Evolutionary conservation across 2,329 filamentous ascomycete species (phyloP), one percentile per base, ranked within the genome.

Genomic region (Hypoxylon sp.): DNA sequence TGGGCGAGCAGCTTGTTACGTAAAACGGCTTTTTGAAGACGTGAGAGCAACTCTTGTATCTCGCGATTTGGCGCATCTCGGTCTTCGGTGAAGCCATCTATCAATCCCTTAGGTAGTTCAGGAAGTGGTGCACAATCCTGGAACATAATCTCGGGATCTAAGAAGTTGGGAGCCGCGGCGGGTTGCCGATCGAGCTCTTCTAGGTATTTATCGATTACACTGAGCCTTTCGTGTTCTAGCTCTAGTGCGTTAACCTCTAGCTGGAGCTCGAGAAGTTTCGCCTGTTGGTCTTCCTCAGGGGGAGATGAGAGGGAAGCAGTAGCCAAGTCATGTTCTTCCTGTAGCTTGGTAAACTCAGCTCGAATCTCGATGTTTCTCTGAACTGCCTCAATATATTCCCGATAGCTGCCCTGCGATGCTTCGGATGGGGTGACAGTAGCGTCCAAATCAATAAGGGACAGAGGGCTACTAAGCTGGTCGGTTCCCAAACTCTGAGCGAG

Each of bases 11-110:
- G 77, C 71, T 89, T 90, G 17, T 88, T 84, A 35, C 85, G 84
- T 32, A 91, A 76, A 2, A 89, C 84, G 0, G 85, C 84, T 74
- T 87, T 89, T 70, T 90, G 87, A 5, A 91, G 77, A 29, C 83
- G 82, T 31, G 83, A 81, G 44, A 87, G 78, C 3, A 88, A 81
- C 0, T 79, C 80, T 52, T 82, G 80, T 1, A 90, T 74, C 39
- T 86, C 83, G 1, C 78, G 76, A 13, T 80, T 79, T 4, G 79
- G 71, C 5, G 76, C 69, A 27, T 76, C 78, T 42, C 79, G 78
- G 55, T 85, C 82, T 31, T 80, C 77, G 6, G 82, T 80, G 44
- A 89, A 81, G 19, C 84, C 82, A 63, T 84, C 82, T 54, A 88
- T 79, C 1, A 89, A 80, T 17, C 85, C 83, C 61, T 79, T 80